Conservation (phyloP, 306 rosid species). For the Alnus rubra region DNA sequence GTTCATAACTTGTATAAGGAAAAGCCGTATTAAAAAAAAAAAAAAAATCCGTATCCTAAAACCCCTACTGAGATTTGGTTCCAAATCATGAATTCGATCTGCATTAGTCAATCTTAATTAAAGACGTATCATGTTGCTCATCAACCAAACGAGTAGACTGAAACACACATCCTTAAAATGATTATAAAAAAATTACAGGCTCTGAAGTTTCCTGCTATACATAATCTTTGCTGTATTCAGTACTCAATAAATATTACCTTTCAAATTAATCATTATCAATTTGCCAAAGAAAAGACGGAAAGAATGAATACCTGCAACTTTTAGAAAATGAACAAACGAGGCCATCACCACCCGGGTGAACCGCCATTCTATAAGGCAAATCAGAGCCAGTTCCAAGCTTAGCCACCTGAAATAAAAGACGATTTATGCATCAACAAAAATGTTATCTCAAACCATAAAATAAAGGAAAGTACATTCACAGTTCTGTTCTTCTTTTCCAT, state of each 20-base stretch:
- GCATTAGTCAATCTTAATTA: too few species aligned
- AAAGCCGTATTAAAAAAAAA: too few species aligned
- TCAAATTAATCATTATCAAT: neutral
- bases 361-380: slow-evolving; percentile 87
- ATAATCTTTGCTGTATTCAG: neutral
- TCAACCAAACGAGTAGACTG: neutral
- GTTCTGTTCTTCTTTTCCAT: neutral
- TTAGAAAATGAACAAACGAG: slow-evolving; percentile 72
- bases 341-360: slow-evolving; percentile 74
- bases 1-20: too few species aligned
- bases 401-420: slow-evolving; percentile 52
- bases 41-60: too few species aligned
- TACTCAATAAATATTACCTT: neutral
- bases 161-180: neutral
- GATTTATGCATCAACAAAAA: neutral
- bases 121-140: neutral
- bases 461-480: neutral
- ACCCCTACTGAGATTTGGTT: too few species aligned
- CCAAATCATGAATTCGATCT: too few species aligned
- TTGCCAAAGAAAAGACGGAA: neutral
- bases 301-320: slow-evolving; percentile 61
- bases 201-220: neutral
- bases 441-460: neutral
- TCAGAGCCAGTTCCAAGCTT: slow-evolving; percentile 60
- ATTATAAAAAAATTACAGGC: neutral